Evolutionary conservation across 2,329 filamentous ascomycete species (phyloP).

Genomic region (Aspergillus novofumigatus): DNA sequence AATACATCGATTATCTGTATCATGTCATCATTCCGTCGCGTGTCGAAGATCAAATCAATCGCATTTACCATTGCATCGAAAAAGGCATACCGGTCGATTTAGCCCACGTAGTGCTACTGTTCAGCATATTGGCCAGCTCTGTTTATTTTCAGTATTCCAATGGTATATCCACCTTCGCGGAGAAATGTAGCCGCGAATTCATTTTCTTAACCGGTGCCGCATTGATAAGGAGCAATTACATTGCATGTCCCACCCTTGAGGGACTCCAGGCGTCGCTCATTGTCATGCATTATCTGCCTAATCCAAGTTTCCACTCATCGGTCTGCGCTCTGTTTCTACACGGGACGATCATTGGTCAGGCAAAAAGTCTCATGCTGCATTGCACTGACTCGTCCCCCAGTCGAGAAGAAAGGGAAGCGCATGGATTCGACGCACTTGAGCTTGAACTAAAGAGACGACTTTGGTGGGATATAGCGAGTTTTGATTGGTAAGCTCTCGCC

Average conservation of each 20-base stretch:
- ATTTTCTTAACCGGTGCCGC: conserved; percentile 28
- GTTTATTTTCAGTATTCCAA: conserved; percentile 21
- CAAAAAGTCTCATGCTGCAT: conserved; percentile 35
- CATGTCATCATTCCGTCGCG: conserved; percentile 29
- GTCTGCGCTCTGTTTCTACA: conserved; percentile 23
- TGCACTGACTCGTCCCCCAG: conserved; percentile 25
- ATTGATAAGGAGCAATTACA: conserved; percentile 29
- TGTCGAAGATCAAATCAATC: conserved; percentile 23
- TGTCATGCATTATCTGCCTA: conserved; percentile 26
- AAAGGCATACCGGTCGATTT: conserved; percentile 16
- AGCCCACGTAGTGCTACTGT: conserved; percentile 29
- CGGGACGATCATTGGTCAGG: conserved; percentile 25
- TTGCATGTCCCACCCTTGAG: conserved; percentile 26
- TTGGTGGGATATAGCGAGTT: conserved; percentile 42
- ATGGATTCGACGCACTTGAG: conserved; percentile 19
- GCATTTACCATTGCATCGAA: conserved; percentile 26
- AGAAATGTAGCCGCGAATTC: conserved; percentile 22
- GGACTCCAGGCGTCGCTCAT: conserved; percentile 33
- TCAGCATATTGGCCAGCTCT: conserved; percentile 31
- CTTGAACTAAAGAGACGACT: conserved; percentile 39
- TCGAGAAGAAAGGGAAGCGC: conserved; percentile 12
- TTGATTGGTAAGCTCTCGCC: conserved; percentile 36
- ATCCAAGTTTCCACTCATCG: conserved; percentile 18
- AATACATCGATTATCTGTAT: conserved; percentile 33
- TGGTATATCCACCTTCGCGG: conserved; percentile 17